Conservation (phyloP, 257 asterid species). For the Buddleja alternifolia region DNA sequence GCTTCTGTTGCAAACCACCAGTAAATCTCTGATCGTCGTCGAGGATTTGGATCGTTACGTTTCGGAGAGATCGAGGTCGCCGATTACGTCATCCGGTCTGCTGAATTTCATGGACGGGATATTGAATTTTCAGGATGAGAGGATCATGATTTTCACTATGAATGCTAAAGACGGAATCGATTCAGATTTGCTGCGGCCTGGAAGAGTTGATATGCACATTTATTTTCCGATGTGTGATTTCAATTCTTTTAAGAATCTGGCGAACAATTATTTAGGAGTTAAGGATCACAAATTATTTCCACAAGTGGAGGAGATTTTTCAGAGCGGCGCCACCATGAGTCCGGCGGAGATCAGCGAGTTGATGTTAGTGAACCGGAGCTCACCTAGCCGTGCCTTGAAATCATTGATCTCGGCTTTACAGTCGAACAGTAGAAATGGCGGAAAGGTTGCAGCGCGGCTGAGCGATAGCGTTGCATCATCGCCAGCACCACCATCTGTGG, state of each 20-base stretch:
- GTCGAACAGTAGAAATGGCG: slow-evolving; percentile 32
- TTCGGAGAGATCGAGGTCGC: slow-evolving; percentile 35
- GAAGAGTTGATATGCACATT: slow-evolving; percentile 63
- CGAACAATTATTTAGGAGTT: slow-evolving; percentile 52
- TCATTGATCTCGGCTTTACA: slow-evolving; percentile 65
- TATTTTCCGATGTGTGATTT: slow-evolving; percentile 64
- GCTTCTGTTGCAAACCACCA: slow-evolving; percentile 49
- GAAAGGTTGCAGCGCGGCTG: slow-evolving; percentile 30
- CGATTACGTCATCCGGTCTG: slow-evolving; percentile 51
- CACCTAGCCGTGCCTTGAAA: slow-evolving; percentile 67
- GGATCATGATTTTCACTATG: slow-evolving; percentile 67
- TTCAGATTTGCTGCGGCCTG: slow-evolving; percentile 56
- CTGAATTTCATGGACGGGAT: slow-evolving; percentile 74
- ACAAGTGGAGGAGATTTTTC: slow-evolving; percentile 63
- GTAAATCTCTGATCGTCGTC: slow-evolving; percentile 56
- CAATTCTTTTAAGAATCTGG: slow-evolving; percentile 53
- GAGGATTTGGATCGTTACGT: slow-evolving; percentile 62
- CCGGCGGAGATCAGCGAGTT: slow-evolving; percentile 69
- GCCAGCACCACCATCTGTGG: slow-evolving; percentile 36
- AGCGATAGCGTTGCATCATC: slow-evolving; percentile 45
- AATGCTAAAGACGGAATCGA: slow-evolving; percentile 56
- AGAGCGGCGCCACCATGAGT: slow-evolving; percentile 60
- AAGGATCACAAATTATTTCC: slow-evolving; percentile 66
- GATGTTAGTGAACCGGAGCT: slow-evolving; percentile 61
- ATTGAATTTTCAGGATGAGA: slow-evolving; percentile 49